Base-by-base conservation (phyloP, 768 basidiomycete species). In the Panus rudis region DNA sequence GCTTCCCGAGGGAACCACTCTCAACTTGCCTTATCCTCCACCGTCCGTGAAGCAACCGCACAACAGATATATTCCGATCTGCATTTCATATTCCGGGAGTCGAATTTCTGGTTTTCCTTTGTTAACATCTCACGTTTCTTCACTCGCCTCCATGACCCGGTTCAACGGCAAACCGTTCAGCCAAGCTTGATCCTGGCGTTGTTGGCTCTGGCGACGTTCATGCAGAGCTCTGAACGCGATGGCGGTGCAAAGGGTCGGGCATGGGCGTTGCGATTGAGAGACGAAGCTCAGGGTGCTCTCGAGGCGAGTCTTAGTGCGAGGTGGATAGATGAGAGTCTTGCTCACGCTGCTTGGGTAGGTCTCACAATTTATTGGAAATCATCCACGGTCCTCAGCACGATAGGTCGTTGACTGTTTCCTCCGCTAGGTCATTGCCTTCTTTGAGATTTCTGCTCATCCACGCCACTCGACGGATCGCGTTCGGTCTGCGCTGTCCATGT, bases 291-390 rank as follows among this genome's bases (percentile, higher is more conserved):
- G 57, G 68, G 72, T 38, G 75, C 80, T 10, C 62, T 88, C 49
- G 82, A 88, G 47, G 79, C 79, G 19, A 86, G 84, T 54, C 61
- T 83, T 45, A 80, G 75, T 54, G 74, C 79, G 33, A 73, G 77
- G 14, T 83, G 81, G 78, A 70, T 88, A 12, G 83, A 88, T 50
- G 79, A 83, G 53, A 77, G 75, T 24, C 70, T 87, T 6, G 82
- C 78, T 11, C 81, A 88, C 61, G 81, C 84, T 27, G 79, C 82
- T 43, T 88, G 81, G 81, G 84, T 85, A 58, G 51, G 75, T 56
- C 7, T 8, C 16, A 7, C 6, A 35, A 16, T 7, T 35, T 14
- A 8, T 8, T 6, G n/a, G 8, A 7, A 6, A 16, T 7, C 33
- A 7, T 8, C 16, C 6, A 6, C 10, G 33, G 21, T 16, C n/a